phyloP scores from a whole-genome alignment of 768 basidiomycete species.

The Termitomyces sp. region DNA sequence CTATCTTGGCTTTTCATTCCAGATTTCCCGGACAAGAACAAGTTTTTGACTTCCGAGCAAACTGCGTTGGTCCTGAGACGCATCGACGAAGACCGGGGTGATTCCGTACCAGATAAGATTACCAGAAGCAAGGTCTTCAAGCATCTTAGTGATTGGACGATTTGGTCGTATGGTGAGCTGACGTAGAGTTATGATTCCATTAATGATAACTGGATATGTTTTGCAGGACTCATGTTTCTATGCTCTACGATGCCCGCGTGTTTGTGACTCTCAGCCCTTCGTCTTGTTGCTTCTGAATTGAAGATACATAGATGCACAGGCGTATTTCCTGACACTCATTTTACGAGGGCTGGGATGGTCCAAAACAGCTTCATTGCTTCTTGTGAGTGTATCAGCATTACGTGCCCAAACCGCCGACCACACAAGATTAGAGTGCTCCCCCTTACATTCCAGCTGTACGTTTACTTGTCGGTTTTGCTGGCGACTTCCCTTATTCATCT shows the following conservation, averaged over 20 bases:
- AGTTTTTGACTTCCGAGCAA: conserved; percentile 36
- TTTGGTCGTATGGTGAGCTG: conserved; percentile 39
- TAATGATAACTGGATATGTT: neutral
- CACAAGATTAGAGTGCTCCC: conserved; percentile 31
- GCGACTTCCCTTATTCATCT: neutral
- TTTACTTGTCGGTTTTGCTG: neutral
- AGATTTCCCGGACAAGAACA: conserved; percentile 43
- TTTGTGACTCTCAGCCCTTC: conserved; percentile 12
- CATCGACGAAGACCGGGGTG: conserved; percentile 45
- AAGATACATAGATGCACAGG: conserved; percentile 27
- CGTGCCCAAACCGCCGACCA: neutral
- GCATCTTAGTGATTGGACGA: conserved; percentile 39
- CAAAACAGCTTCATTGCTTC: conserved; percentile 29
- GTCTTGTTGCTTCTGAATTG: neutral
- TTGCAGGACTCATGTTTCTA: conserved; percentile 36
- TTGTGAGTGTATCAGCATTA: conserved; percentile 21
- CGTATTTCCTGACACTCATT: conserved; percentile 43
- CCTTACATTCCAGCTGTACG: conserved; percentile 40
- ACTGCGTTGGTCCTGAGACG: conserved; percentile 38
- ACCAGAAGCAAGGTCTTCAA: conserved; percentile 28
- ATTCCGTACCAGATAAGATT: conserved; percentile 37
- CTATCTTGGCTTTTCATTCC: conserved; percentile 37
- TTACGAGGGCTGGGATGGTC: conserved; percentile 41
- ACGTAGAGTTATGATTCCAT: neutral
- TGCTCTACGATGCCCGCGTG: conserved; percentile 39